Base-by-base conservation (phyloP, 1,284 basidiomycete species). In the Grifola frondosa region DNA sequence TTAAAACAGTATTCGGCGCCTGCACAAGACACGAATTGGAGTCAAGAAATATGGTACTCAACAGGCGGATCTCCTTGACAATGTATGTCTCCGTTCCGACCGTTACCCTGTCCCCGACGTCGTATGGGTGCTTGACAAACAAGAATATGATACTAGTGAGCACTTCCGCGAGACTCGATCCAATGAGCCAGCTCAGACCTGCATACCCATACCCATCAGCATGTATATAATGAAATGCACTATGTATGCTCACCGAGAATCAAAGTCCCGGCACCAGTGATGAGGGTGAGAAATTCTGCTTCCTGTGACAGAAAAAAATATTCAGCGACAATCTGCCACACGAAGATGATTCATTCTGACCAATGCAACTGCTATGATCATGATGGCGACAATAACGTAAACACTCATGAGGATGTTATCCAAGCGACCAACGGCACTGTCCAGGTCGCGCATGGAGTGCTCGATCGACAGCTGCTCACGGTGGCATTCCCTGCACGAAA, bases 141-240 rank as follows among this genome's bases (percentile, higher is more conserved):
- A 94, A 69, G 74, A 94, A 93, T 56, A 93, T 88, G 64, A 90
- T 88, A 52, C 81, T 83, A 13, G 80, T 77, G 47, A 88, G 72
- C 44, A 89, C 75, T 65, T 89, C 84, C 42, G 83, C 73, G 32
- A 82, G 64, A 49, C 74, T 78, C 44, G 74, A 74, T 30, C 91
- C 90, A 52, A 97, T 93, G 43, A 96, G 80, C 91, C 91, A 96
- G 47, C 88, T 90, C 34, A 94, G 72, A 62, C 88, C 81, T 81
- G 44, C 19, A 32, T 11, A 15, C 20, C 0, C 36, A 6, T 29
- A 15, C 20, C 3, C 15, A 22, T 17, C 30, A 24, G n/a, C 10
- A 29, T 13, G 6, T 19, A 21, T 21, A 24, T 1, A 13, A 20
- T 26, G 15, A 7, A 15, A 21, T 6, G 19, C n/a, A 29, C 21